Conservation (phyloP, 2,329 filamentous ascomycete genomes). For the Sarocladium kiliense region DNA sequence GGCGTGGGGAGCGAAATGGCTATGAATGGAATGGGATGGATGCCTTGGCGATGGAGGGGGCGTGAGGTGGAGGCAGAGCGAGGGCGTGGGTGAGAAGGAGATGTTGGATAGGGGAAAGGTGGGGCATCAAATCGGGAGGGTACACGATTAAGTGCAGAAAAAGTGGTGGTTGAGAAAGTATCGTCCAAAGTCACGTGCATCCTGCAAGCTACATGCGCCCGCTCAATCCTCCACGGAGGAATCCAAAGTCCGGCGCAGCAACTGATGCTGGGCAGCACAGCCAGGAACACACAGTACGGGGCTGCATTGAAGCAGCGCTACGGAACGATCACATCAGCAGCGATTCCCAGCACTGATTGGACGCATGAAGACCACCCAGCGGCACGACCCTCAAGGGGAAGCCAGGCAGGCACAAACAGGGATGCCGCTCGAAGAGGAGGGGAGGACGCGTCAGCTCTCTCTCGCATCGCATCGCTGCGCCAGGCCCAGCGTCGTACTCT, state of each 20-base stretch:
- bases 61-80: neutral
- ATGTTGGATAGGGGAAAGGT: neutral
- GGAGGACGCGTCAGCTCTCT: constrained; percentile 9
- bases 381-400: neutral
- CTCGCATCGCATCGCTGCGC: constrained; percentile 7
- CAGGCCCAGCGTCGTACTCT: neutral
- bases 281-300: neutral
- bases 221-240: no score
- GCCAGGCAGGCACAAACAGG: neutral
- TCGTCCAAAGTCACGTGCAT: neutral
- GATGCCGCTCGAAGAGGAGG: neutral
- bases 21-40: constrained; percentile 11
- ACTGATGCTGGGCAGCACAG: neutral
- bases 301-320: neutral
- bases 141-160: neutral
- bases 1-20: constrained; percentile 6
- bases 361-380: neutral
- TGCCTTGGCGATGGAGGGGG: constrained; percentile 6
- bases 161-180: neutral
- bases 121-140: neutral
- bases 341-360: neutral
- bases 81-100: neutral
- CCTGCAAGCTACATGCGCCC: no score
- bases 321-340: neutral
- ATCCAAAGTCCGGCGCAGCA: neutral